Conservation (phyloP, 371 early-diverging fungal genomes). For the Saksenaea oblongispora region DNA sequence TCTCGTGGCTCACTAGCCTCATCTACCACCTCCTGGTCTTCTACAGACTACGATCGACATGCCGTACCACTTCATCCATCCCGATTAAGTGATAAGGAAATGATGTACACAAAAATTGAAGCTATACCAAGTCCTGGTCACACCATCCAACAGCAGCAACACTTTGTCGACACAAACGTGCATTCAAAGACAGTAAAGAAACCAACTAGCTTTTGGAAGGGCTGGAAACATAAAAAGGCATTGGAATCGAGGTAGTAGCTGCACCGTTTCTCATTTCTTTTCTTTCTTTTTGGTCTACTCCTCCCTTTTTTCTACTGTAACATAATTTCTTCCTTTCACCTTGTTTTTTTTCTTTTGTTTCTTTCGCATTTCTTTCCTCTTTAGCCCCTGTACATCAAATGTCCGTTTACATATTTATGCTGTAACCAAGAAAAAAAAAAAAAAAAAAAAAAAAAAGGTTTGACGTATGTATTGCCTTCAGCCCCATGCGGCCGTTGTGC, state of each 20-base stretch:
- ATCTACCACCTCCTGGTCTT: conserved; percentile 26
- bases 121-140: background rate
- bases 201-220: conserved; percentile 21
- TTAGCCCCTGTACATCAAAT: background rate
- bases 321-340: conserved; percentile 5
- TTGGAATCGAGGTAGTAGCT: background rate
- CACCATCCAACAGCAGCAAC: conserved; percentile 2
- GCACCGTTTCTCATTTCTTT: background rate
- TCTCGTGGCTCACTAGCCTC: conserved; percentile 16
- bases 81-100: conserved; percentile 6
- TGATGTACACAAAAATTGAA: background rate
- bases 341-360: conserved; percentile 3
- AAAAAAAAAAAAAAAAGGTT: background rate
- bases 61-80: background rate
- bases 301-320: conserved; percentile 6
- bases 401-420: background rate
- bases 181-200: conserved; percentile 9
- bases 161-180: background rate
- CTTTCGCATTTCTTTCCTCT: background rate
- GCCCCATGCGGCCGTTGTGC: conserved; percentile 91
- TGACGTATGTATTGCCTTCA: conserved; percentile 6
- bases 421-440: conserved; percentile 7
- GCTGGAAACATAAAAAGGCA: conserved; percentile 17
- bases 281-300: background rate
- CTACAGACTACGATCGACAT: conserved; percentile 7